Base-by-base conservation (phyloP, 2,329 filamentous ascomycete genomes). In the Trichoderma atrobrunneum region DNA sequence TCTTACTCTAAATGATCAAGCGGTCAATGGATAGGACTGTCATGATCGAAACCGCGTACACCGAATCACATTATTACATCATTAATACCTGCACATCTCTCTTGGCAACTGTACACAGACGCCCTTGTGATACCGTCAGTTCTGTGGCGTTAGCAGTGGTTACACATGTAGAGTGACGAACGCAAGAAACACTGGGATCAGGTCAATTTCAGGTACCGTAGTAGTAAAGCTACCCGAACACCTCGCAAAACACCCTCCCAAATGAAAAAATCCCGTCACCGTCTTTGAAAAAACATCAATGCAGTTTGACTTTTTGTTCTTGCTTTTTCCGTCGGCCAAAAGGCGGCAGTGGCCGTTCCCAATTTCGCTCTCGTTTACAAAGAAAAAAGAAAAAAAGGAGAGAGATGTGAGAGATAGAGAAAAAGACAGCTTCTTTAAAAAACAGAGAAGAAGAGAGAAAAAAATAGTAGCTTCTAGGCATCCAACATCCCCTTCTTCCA, bases 401-500 rank as follows among this genome's bases (percentile, higher is more conserved):
- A 32, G 56, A 16, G 5, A 39, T 32, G 30, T 5, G n/a, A 48
- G 12, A 60, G 28, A 68, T 11, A 26, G 16, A 26, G 24, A 68
- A 59, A 59, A 48, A 24, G 48, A 28, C 43, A 51, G n/a, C 62
- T 34, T 54, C 24, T 65, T 60, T 32, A n/a, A 43, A 39, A 43
- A 39, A 43, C 21, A 63, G 16, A 26, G 7, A 12, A 28, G 39
- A 10, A 63, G 32, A 62, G 32, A 21, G 5, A 21, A 39, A 60
- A 39, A 32, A 66, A 60, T 30, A 60, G 34, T 28, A 71, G 62
- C 69, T 51, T 71, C 69, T 71, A 71, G 62, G 62, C 32, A 57
- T 68, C 36, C 65, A 68, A 18, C 65, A 68, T 68, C 51, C 65
- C 36, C 34, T 24, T 60, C 56, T 60, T 60, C 57, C 63, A 36